These are phyloP conservation scores for Chamaecrista fasciculata DNA, from an alignment of 306 rosid genomes.

Conservation along the genomic window DNA sequence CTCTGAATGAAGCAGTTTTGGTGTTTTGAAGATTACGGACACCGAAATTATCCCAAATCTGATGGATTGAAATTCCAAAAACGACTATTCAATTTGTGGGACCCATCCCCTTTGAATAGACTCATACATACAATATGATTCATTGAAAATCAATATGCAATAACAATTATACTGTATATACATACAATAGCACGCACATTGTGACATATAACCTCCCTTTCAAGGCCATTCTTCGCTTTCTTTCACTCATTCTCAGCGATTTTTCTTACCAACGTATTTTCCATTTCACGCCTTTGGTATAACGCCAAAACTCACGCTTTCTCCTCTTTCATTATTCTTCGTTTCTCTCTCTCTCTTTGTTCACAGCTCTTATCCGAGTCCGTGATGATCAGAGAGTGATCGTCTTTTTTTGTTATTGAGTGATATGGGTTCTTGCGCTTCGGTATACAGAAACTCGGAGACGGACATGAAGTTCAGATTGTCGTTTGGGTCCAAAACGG, in stretches of 20 bases:
- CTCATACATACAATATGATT: too few relatives aligned
- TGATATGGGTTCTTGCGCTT: slow-evolving; percentile 82
- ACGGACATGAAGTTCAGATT: slow-evolving; percentile 53
- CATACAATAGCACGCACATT: not conserved
- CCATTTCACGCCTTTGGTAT: slow-evolving; percentile 27
- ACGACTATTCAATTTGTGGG: not conserved
- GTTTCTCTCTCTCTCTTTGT: not conserved
- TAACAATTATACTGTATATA: too few relatives aligned
- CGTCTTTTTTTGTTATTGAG: slow-evolving; percentile 24
- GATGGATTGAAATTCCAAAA: too few relatives aligned
- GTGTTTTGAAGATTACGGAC: not conserved
- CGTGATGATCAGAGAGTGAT: slow-evolving; percentile 39
- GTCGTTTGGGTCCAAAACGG: slow-evolving; percentile 55
- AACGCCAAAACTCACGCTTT: slow-evolving; percentile 42
- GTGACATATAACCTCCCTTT: slow-evolving; percentile 42
- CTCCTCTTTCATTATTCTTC: not conserved
- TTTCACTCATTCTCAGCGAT: slow-evolving; percentile 10
- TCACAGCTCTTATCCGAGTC: slow-evolving; percentile 9
- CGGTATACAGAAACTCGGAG: slow-evolving; percentile 51
- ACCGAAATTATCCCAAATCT: not conserved
- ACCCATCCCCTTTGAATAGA: too few relatives aligned
- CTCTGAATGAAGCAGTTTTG: too few relatives aligned
- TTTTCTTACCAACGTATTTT: slow-evolving; percentile 25
- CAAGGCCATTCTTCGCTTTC: slow-evolving; percentile 37
- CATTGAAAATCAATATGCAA: too few relatives aligned